phyloP scores from a whole-genome alignment of 805 yeast genomes.

The Scheffersomyces lignosus region DNA sequence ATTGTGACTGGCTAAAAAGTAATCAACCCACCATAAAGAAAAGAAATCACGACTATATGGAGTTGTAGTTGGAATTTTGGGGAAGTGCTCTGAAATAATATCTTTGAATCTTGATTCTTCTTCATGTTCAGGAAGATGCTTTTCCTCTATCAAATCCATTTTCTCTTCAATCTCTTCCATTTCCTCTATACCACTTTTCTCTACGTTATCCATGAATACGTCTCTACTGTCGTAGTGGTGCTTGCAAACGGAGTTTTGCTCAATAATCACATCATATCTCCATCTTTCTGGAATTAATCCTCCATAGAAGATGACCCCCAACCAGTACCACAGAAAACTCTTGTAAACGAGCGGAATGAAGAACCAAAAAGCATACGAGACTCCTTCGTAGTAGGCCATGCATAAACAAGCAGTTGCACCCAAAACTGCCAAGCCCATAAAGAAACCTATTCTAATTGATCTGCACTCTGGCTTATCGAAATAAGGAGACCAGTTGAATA shows the following conservation, averaged over 20 bases:
- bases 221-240: conserved; percentile 27
- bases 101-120: conserved; percentile 23
- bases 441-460: conserved; percentile 75
- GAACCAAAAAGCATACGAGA: conserved; percentile 49
- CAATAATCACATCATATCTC: conserved; percentile 65
- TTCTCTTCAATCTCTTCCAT: conserved; percentile 22
- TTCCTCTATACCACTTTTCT: conserved; percentile 40
- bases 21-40: conserved; percentile 85
- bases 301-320: conserved; percentile 87
- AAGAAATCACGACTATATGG: conserved; percentile 40
- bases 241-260: conserved; percentile 26
- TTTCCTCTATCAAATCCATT: conserved; percentile 5
- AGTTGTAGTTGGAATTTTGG: conserved; percentile 28
- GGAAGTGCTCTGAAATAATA: conserved; percentile 39
- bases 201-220: conserved; percentile 33
- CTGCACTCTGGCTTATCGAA: conserved; percentile 89
- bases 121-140: conserved; percentile 8
- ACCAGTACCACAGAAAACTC: conserved; percentile 70
- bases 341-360: conserved; percentile 67
- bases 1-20: conserved; percentile 75
- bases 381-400: conserved; percentile 56
- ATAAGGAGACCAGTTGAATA: conserved; percentile 87
- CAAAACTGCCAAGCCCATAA: conserved; percentile 70
- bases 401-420: conserved; percentile 69
- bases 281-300: conserved; percentile 87